Evolutionary conservation across 257 asterid genomes (phyloP).

Genomic region (Fraxinus anomala): DNA sequence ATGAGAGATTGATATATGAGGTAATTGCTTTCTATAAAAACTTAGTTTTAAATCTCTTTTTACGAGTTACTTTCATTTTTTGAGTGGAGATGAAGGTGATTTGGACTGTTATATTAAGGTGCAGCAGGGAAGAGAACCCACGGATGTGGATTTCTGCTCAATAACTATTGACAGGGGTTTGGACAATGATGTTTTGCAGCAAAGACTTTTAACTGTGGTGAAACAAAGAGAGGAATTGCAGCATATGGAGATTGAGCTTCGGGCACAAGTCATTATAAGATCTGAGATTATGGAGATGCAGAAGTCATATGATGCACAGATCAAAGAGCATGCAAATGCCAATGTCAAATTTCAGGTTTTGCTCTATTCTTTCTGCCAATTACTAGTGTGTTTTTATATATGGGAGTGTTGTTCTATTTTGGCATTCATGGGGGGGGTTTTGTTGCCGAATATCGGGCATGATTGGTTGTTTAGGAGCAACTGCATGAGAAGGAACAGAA

Average conservation of each 20-base stretch:
- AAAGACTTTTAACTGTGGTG: conserved; percentile 54
- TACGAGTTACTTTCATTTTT: conserved; percentile 23
- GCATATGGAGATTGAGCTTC: conserved; percentile 75
- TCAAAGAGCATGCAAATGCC: conserved; percentile 63
- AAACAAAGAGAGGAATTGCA: conserved; percentile 80
- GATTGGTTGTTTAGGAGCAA: conserved; percentile 48
- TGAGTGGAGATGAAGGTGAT: conserved; percentile 39
- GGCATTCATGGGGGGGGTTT: neutral
- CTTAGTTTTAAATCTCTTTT: conserved; percentile 5
- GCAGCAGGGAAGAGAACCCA: conserved; percentile 85
- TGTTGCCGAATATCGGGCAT: neutral
- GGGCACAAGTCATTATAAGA: conserved; percentile 66
- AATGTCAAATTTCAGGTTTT: conserved; percentile 64
- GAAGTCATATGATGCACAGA: conserved; percentile 54
- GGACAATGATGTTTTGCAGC: conserved; percentile 71
- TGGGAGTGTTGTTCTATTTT: neutral
- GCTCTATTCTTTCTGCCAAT: neutral
- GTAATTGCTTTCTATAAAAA: conserved; percentile 35
- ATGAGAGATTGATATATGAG: conserved; percentile 85
- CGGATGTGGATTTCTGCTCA: conserved; percentile 69
- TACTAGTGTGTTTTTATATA: neutral
- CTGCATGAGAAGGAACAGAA: conserved; percentile 66
- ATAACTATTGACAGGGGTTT: conserved; percentile 59
- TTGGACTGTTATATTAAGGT: conserved; percentile 50
- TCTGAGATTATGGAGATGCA: conserved; percentile 56